Evolutionary conservation across 2,329 filamentous ascomycete genomes (phyloP).

Genomic region (Penicillium sp.): DNA sequence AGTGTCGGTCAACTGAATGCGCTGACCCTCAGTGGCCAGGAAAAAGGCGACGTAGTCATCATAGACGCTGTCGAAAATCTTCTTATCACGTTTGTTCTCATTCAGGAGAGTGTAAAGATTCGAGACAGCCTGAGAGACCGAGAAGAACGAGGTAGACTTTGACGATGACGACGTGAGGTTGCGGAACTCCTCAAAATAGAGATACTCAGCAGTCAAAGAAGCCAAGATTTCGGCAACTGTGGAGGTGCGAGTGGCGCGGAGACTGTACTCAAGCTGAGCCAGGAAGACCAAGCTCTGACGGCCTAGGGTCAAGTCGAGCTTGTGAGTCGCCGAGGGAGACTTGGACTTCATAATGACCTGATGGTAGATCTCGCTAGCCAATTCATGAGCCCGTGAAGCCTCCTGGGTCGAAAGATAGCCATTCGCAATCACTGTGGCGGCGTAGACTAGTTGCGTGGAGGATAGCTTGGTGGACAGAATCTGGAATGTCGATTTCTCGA

Average conservation of each 20-base stretch:
- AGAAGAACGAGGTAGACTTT: slow-evolving; percentile 43
- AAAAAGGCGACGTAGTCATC: slow-evolving; percentile 40
- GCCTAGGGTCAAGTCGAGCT: slow-evolving; percentile 40
- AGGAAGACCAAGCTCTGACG: slow-evolving; percentile 48
- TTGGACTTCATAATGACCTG: slow-evolving; percentile 44
- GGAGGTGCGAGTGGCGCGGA: slow-evolving; percentile 31
- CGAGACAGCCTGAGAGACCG: slow-evolving; percentile 39
- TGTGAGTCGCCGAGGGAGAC: slow-evolving; percentile 24
- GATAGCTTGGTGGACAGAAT: slow-evolving; percentile 38
- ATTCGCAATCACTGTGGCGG: slow-evolving; percentile 41
- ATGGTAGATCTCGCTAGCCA: slow-evolving; percentile 43
- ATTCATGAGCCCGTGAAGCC: slow-evolving; percentile 34
- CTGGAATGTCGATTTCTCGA: slow-evolving; percentile 38
- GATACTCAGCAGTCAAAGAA: slow-evolving; percentile 48
- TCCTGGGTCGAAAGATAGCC: slow-evolving; percentile 41
- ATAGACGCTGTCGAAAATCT: slow-evolving; percentile 30
- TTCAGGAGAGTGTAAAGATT: slow-evolving; percentile 40
- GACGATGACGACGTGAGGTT: slow-evolving; percentile 34
- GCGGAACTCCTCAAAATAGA: slow-evolving; percentile 46
- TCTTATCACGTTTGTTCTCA: slow-evolving; percentile 25
- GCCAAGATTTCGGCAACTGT: slow-evolving; percentile 50
- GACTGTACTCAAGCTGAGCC: slow-evolving; percentile 50
- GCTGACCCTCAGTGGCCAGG: slow-evolving; percentile 35
- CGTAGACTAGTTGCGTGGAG: slow-evolving; percentile 33
- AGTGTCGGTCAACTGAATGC: slow-evolving; percentile 28